These are phyloP conservation scores for Penicillium arizonense DNA, from an alignment of 495 filamentous ascomycete genomes.

Conservation along the genomic window DNA sequence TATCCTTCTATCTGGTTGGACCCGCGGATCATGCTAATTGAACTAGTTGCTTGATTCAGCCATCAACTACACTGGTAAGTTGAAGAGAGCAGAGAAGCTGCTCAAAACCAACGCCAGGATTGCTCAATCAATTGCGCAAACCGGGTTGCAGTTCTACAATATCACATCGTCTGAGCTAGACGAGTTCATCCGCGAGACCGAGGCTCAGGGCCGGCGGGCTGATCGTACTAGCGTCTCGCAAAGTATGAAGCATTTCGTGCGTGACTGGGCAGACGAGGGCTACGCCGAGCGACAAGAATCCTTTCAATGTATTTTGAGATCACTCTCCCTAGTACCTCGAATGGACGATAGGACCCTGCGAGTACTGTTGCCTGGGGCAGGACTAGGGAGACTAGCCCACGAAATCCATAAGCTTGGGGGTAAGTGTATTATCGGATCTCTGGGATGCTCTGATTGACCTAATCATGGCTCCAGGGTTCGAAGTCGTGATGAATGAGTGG, in stretches of 20 bases:
- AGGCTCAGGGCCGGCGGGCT: conserved; percentile 5
- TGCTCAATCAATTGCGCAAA: conserved; percentile 13
- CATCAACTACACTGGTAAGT: conserved; percentile 19
- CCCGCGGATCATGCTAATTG: background rate
- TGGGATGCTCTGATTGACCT: background rate
- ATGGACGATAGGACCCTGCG: conserved; percentile 12
- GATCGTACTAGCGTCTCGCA: conserved; percentile 36
- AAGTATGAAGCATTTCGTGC: conserved; percentile 46
- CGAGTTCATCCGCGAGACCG: conserved; percentile 12
- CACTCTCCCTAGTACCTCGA: conserved; percentile 16
- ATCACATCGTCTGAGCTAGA: conserved; percentile 16
- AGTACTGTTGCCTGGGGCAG: conserved; percentile 42
- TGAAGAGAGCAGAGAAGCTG: conserved; percentile 22
- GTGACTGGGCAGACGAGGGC: conserved; percentile 45
- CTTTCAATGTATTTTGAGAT: conserved; percentile 33
- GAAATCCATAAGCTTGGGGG: conserved; percentile 35
- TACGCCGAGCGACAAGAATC: conserved; percentile 33
- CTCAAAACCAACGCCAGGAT: conserved; percentile 15
- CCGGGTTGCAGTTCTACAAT: conserved; percentile 19
- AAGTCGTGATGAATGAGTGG: conserved; percentile 44
- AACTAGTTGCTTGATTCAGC: conserved; percentile 15
- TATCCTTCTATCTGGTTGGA: background rate
- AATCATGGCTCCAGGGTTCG: conserved; percentile 20
- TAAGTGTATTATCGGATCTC: conserved; percentile 3
- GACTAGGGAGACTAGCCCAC: conserved; percentile 41